Base-by-base conservation (phyloP, 805 yeast genomes). In the Schizosaccharomyces osmophilus region DNA sequence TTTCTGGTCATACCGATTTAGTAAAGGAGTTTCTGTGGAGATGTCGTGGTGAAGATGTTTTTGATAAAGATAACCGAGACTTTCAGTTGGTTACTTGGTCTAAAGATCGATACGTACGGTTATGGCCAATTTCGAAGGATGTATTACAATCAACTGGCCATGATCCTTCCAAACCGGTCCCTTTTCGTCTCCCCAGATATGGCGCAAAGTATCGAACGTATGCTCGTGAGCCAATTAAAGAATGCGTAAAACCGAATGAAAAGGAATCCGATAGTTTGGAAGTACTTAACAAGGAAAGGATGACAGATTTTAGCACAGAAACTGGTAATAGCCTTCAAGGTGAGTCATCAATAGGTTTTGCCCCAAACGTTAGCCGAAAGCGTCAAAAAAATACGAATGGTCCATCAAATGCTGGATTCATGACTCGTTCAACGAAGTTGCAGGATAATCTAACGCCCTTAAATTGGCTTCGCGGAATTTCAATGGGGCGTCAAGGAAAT, bases 51-150 rank as follows among this genome's bases (percentile, higher is more conserved):
- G 69, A 74, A 3, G 74, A 74, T 55, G 69, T 75, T 1, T 19
- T 59, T 2, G 70, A 68, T 0, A 67, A 78, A 15, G 83, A 82
- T 65, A 87, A 86, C 72, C 75, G 90, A 62, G 95, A 89, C 63
- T 93, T 80, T 68, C 97, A 93, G 70, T 71, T 93, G 60, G 90
- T 93, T 1, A 87, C 97, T 0, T 90, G 97, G 97, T 83, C 95
- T 0, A 82, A 85, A 61, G 97, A 93, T 69, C 80, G 82, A 65
- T 95, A 87, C 68, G 73, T 93, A 63, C 76, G 89, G 63, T 72
- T 89, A 59, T 90, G 97, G 97, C 84, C 87, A 0, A 71, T 81
- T 19, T 69, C 74, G 17, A 79, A 79, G 2, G 74, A 73, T 5
- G 69, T 78, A 19, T 77, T 82, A 64, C 75, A 73, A 6, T 54